Base-by-base conservation (phyloP, 169 alveolate species). In the Theileria equi region DNA sequence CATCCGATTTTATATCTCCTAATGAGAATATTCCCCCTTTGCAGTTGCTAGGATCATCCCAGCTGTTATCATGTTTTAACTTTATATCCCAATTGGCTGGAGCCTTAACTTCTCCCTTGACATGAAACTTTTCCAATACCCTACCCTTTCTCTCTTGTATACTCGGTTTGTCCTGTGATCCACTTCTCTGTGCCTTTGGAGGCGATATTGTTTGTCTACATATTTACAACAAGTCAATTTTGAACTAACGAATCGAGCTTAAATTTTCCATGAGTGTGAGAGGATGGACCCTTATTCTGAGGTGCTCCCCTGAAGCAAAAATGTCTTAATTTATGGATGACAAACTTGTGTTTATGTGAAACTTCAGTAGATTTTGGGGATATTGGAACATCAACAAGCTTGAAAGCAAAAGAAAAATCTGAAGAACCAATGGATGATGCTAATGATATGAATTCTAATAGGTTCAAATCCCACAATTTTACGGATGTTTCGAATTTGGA, bases 11-110 rank as follows among this genome's bases (percentile, higher is more conserved):
- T 17, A 74, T 19, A 28, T 38, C 38, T 16, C 84, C 84, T 38
- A 74, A 47, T n/a, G 84, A 65, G 72, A 74, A 74, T 25, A 74
- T 74, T 8, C 80, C 66, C 4, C 66, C 74, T 0, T 62, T 63
- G 50, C 34, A 54, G 16, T 16, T 26, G n/a, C 43, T 16, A 10
- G 74, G 63, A 17, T n/a, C 40, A 63, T 63, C 74, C 69, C 74
- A 47, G 2, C 17, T n/a, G 16, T 41, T 3, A 25, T 59, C 57
- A n/a, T 59, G 35, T 2, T 41, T 47, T 13, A 43, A 40, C 21
- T 23, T 59, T 26, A 43, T 59, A 10, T 59, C 57, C 70, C 59
- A 36, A 47, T 43, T 40, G 19, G 63, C 40, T 16, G 74, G 74
- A n/a, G 32, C 52, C 34, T 60, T 60, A n/a, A 54, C 65, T 21